Evolutionary conservation across 2,329 filamentous ascomycete species (phyloP).

Genomic region (Cercospora sesami): DNA sequence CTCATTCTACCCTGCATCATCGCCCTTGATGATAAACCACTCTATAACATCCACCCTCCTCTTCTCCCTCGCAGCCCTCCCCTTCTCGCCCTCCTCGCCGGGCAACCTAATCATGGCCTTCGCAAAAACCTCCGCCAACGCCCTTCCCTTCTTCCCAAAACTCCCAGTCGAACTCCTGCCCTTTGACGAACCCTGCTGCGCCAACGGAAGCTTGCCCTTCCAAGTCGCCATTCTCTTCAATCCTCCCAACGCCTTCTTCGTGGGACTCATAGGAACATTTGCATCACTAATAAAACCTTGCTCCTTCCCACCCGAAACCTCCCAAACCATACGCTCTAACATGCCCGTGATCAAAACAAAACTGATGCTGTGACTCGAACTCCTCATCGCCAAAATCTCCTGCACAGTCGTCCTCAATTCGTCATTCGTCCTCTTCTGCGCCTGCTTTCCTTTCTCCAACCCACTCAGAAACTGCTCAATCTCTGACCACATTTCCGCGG

Average conservation of each 20-base stretch:
- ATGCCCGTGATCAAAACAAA: slow-evolving; percentile 86
- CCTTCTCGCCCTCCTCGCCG: slow-evolving; percentile 53
- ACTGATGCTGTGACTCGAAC: slow-evolving; percentile 79
- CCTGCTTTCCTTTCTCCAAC: slow-evolving; percentile 47
- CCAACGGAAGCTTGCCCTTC: slow-evolving; percentile 51
- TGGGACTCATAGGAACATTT: slow-evolving; percentile 38
- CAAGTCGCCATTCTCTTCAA: slow-evolving; percentile 41
- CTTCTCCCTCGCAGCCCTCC: slow-evolving; percentile 61
- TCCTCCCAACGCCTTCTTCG: slow-evolving; percentile 35
- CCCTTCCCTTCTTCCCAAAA: slow-evolving; percentile 41
- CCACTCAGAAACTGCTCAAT: slow-evolving; percentile 61
- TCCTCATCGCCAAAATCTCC: slow-evolving; percentile 65
- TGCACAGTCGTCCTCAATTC: slow-evolving; percentile 64
- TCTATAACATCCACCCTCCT: slow-evolving; percentile 67
- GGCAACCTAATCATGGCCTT: slow-evolving; percentile 60
- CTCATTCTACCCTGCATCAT: too few species aligned
- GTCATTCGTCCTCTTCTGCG: slow-evolving; percentile 48
- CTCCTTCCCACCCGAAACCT: slow-evolving; percentile 37
- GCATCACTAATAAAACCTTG: slow-evolving; percentile 26
- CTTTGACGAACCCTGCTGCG: slow-evolving; percentile 37
- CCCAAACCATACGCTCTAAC: slow-evolving; percentile 60
- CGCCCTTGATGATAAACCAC: slow-evolving; percentile 62
- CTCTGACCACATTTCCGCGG: slow-evolving; percentile 66
- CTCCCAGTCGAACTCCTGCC: neutral
- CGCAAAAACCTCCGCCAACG: slow-evolving; percentile 67